Evolutionary conservation across 2,329 filamentous ascomycete genomes (phyloP), one percentile per base, ranked within the genome.

Genomic region (Cercospora janseana): DNA sequence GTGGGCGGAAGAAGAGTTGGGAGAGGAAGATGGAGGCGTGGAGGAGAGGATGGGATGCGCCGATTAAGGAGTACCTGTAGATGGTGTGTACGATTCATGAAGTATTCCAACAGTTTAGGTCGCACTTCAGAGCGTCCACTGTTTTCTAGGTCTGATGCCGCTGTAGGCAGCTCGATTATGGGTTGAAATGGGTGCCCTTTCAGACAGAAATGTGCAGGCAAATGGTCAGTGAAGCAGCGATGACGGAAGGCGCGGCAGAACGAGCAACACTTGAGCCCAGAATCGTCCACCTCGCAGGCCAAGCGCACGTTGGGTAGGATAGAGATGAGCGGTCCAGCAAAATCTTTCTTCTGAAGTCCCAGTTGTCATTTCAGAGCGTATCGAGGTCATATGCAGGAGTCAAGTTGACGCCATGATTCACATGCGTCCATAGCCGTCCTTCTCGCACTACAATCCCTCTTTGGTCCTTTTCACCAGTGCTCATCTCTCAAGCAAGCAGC

Each of bases 31-130:
- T 46, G 15, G 44, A 46, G 21, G 32, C 21, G 13, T 38, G 44
- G 44, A 46, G 44, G 23, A 37, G 31, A 10, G 23, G 44, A 15
- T 38, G 23, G n/a, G 6, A 46, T 28, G 15, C 15, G 16, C 45
- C 51, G 9, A 53, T 49, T 18, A 53, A 49, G 27, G 45, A 53
- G 40, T 53, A 53, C 20, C 28, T 53, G 40, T 53, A 53, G 50
- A 28, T 7, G 6, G 8, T 32, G 10, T 38, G 18, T 38, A 23
- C 16, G 18, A 38, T 6, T 38, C 3, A 38, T 23, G 34, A 38
- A 12, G 16, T 38, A n/a, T n/a, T n/a, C n/a, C n/a, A n/a, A n/a
- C 34, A 23, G n/a, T n/a, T n/a, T n/a, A n/a, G n/a, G n/a, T n/a
- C n/a, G n/a, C n/a, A n/a, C n/a, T n/a, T n/a, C n/a, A n/a, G n/a